Evolutionary conservation across 148 eudicot genomes (phyloP), one percentile per base, ranked within the genome.

Genomic region (Oxyria digyna): DNA sequence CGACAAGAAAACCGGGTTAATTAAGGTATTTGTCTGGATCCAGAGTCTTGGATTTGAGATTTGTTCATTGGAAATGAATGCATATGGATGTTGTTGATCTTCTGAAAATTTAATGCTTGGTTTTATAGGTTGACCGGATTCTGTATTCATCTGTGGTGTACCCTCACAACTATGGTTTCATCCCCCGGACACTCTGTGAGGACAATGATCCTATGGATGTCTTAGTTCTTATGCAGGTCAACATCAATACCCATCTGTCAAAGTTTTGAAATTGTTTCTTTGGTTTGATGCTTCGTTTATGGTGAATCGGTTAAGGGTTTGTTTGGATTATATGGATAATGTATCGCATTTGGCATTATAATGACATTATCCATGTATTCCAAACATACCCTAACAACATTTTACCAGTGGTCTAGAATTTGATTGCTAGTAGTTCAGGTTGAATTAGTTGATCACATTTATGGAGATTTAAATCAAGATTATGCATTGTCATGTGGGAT

Each of bases 81-180:
- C 7, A 18, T 59, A 49, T 3, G 43, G 66, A 20, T 46, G 66
- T 26, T 43, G 35, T 59, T 31, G 6, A 29, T 18, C 12, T 59
- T 59, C 65, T 59, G 38, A 49, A 49, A 33, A 1, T 9, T 18
- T 69, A 23, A 54, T 62, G 37, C 26, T 8, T 24, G 0, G 46
- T 15, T n/a, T 72, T 70, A 57, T 75, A 92, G 94, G 98, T 89
- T 74, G 96, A 92, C 78, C 87, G 98, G 18, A 71, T 93, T 27
- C 76, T 93, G 67, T 93, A 93, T 74, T 93, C 96, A 2, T 93
- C 98, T 7, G 95, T 93, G 74, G 98, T 93, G 10, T 93, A 93
- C 72, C 98, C 98, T 38, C 96, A 93, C 76, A 92, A 92, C 85
- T 92, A 92, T 55, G 96, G 97, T 14, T 92, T 92, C 79, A 82